Conservation (phyloP, 2,329 filamentous ascomycete genomes). For the Acarospora socialis region DNA sequence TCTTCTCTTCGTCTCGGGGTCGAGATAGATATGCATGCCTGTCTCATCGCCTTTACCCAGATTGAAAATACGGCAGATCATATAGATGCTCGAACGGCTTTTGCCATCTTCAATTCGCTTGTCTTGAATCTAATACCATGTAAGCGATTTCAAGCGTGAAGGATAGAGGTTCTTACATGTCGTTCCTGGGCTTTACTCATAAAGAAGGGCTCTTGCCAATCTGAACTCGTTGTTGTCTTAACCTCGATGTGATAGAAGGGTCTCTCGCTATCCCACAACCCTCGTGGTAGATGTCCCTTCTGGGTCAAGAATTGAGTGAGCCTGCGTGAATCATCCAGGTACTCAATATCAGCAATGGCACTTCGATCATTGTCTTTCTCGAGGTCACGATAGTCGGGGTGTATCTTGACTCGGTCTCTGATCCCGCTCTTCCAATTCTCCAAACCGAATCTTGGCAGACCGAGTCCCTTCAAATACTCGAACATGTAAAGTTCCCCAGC, state of each 20-base stretch:
- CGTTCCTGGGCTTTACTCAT: slow-evolving; percentile 34
- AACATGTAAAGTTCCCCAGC: slow-evolving; percentile 28
- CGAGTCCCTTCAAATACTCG: slow-evolving; percentile 24
- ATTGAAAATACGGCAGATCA: slow-evolving; percentile 30
- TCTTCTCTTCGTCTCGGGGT: slow-evolving; percentile 22
- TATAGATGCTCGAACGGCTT: slow-evolving; percentile 20
- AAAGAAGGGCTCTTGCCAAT: slow-evolving; percentile 29
- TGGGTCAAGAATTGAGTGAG: slow-evolving; percentile 25
- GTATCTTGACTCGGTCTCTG: slow-evolving; percentile 25
- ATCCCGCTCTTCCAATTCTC: slow-evolving; percentile 38
- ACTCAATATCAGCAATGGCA: slow-evolving; percentile 37
- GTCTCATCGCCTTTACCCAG: slow-evolving; percentile 20
- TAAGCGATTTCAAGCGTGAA: no score
- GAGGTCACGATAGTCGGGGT: slow-evolving; percentile 30
- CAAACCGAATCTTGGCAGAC: slow-evolving; percentile 23
- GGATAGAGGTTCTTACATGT: slow-evolving; percentile 19
- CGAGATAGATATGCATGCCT: slow-evolving; percentile 25
- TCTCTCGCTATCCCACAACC: slow-evolving; percentile 16
- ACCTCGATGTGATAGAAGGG: slow-evolving; percentile 38
- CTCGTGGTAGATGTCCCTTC: slow-evolving; percentile 20
- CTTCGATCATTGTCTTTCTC: slow-evolving; percentile 22
- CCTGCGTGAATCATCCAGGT: slow-evolving; percentile 23
- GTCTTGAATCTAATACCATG: no score
- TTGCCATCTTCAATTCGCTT: not conserved
- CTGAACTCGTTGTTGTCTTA: slow-evolving; percentile 32